Conservation (phyloP, 2,329 filamentous ascomycete species). For the Ploettnerulaceae sp. region DNA sequence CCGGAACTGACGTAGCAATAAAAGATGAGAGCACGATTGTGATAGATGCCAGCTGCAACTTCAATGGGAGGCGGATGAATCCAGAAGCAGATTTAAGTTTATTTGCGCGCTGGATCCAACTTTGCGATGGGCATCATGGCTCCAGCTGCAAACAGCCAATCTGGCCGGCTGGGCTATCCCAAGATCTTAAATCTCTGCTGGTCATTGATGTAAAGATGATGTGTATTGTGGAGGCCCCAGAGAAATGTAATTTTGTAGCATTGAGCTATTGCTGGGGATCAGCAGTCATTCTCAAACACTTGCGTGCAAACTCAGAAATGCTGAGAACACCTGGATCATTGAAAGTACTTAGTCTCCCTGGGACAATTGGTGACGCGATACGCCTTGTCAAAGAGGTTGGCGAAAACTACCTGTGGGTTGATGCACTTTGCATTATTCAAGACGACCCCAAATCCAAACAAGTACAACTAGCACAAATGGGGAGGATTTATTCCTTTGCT, state of each 20-base stretch:
- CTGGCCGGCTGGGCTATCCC: neutral
- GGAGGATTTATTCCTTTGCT: constrained; percentile 18
- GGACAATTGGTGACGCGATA: constrained; percentile 22
- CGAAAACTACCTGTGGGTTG: constrained; percentile 18
- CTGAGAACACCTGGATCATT: neutral
- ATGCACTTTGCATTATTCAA: constrained; percentile 20
- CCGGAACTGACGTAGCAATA: no score
- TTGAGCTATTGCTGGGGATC: constrained; percentile 11
- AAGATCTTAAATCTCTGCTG: neutral
- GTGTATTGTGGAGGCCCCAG: constrained; percentile 1
- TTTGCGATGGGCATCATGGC: no score
- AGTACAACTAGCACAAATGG: constrained; percentile 23
- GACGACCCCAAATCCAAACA: constrained; percentile 7
- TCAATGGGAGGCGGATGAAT: no score
- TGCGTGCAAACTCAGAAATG: neutral
- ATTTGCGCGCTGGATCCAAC: no score
- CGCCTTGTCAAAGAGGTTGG: constrained; percentile 21
- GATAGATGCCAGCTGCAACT: no score
- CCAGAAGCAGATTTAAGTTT: no score
- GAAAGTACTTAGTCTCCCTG: neutral
- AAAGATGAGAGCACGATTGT: no score
- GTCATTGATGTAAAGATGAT: constrained; percentile 9
- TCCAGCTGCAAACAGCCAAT: neutral
- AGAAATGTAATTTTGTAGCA: neutral
- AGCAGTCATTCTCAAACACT: neutral